Conservation (phyloP, 768 basidiomycete species). For the Kwoniella mangroviensis region DNA sequence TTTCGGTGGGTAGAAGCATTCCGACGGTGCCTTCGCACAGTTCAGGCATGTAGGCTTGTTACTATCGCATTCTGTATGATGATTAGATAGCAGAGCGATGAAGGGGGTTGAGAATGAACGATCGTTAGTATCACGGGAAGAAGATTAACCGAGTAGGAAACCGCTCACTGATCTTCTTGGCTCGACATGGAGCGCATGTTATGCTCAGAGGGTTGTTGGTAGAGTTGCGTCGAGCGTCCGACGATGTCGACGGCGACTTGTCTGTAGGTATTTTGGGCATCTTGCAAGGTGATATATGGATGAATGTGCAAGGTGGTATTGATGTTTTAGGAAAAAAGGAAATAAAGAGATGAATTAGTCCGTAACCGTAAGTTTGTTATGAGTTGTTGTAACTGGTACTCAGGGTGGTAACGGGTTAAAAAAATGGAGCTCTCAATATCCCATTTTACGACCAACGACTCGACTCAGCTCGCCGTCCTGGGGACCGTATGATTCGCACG, state of each 20-base stretch:
- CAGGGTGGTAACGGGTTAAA: no score
- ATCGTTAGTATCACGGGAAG: neutral
- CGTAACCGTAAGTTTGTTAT: neutral
- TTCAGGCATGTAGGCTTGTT: constrained; percentile 38
- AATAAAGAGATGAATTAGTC: constrained; percentile 7
- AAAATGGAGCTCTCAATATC: no score
- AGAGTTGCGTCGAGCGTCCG: constrained; percentile 6
- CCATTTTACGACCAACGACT: no score
- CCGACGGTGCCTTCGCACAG: constrained; percentile 32
- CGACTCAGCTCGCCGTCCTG: no score
- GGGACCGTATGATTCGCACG: no score
- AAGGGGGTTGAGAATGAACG: neutral
- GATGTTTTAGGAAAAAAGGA: neutral
- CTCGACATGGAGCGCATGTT: constrained; percentile 47
- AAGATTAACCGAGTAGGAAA: constrained; percentile 5
- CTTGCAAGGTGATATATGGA: neutral
- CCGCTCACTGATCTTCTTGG: constrained; percentile 44
- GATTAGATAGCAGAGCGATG: neutral
- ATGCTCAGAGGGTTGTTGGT: constrained; percentile 13
- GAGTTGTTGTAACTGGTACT: no score
- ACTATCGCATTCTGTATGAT: constrained; percentile 40
- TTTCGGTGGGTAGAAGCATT: constrained; percentile 51
- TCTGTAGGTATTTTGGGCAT: constrained; percentile 24
- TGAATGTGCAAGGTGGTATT: neutral
- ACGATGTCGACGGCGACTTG: constrained; percentile 2